A percentile compares a stretch with the other conserved stretches of the same genome.
phyloP scores from a whole-genome alignment of 192 early-diverging fungal genomes.

The Nowakowskiella sp. region DNA sequence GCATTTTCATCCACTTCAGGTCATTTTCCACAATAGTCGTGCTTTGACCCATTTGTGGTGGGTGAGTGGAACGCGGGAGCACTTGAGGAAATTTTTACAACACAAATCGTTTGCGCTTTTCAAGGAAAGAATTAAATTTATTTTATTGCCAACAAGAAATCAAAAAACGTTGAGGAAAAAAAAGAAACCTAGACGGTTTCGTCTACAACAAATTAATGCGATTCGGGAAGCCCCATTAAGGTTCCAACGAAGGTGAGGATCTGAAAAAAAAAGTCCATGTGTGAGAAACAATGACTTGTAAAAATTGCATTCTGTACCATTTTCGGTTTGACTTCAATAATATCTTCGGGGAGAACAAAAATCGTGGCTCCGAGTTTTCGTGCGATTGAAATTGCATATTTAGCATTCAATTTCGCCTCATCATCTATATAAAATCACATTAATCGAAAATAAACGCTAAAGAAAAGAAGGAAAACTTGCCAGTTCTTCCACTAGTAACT shows the following conservation, averaged over 20 bases:
- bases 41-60: too few species aligned
- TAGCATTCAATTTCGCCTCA: slow-evolving; percentile 84
- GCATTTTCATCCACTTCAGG: too few species aligned
- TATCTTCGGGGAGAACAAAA: slow-evolving; percentile 97
- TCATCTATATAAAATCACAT: slow-evolving; percentile 48
- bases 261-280: slow-evolving; percentile 30
- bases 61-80: too few species aligned
- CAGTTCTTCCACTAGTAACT: slow-evolving; percentile 58
- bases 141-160: too few species aligned
- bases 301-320: slow-evolving; percentile 54
- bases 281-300: background rate
- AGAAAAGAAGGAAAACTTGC: slow-evolving; percentile 25
- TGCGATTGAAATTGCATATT: slow-evolving; percentile 96
- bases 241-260: slow-evolving; percentile 92
- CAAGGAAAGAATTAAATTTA: too few species aligned
- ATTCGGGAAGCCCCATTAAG: slow-evolving; percentile 72
- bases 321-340: slow-evolving; percentile 94
- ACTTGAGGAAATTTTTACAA: too few species aligned
- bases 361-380: slow-evolving; percentile 98
- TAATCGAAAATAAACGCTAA: background rate
- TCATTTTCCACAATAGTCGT: too few species aligned
- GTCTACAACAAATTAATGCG: too few species aligned
- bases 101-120: too few species aligned
- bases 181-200: too few species aligned
- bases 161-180: too few species aligned